A percentile compares a stretch with the other conserved stretches of the same genome.
phyloP scores from a whole-genome alignment of 257 asterid species.

The Solanum sejunctum region DNA sequence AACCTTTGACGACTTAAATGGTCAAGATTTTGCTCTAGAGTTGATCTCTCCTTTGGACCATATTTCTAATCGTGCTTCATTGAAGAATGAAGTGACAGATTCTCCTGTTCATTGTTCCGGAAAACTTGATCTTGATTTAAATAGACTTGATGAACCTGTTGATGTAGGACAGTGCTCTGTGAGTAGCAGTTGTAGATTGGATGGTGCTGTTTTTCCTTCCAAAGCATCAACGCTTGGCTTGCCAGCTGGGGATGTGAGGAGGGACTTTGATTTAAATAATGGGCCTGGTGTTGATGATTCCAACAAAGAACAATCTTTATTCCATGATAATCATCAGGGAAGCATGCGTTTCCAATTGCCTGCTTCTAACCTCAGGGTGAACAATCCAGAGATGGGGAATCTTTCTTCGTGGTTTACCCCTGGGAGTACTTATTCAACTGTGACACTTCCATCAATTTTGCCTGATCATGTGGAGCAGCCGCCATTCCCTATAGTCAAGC shows the following conservation, averaged over 20 bases:
- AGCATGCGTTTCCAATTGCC: slow-evolving; percentile 35
- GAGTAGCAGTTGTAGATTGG: slow-evolving; percentile 17
- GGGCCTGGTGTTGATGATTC: slow-evolving; percentile 38
- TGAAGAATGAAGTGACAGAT: slow-evolving; percentile 11
- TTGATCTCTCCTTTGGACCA: slow-evolving; percentile 6
- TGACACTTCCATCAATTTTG: slow-evolving; percentile 34
- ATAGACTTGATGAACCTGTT: slow-evolving; percentile 29
- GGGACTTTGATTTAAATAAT: slow-evolving; percentile 41
- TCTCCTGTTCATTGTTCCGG: slow-evolving; percentile 19
- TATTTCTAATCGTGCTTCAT: slow-evolving; percentile 3
- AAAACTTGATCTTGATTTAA: slow-evolving; percentile 38
- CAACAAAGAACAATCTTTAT: slow-evolving; percentile 13
- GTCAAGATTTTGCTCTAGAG: slow-evolving; percentile 20
- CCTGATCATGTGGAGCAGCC: slow-evolving; percentile 59
- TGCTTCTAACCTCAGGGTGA: slow-evolving; percentile 28
- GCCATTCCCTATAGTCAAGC: slow-evolving; percentile 54
- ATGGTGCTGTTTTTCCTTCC: slow-evolving; percentile 4
- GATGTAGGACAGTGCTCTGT: slow-evolving; percentile 21
- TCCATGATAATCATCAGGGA: slow-evolving; percentile 14
- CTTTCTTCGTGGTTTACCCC: slow-evolving; percentile 71
- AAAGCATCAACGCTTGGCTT: slow-evolving; percentile 14
- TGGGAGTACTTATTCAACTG: slow-evolving; percentile 47
- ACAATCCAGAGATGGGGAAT: slow-evolving; percentile 31
- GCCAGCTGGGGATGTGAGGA: slow-evolving; percentile 17
- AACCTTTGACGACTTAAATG: slow-evolving; percentile 28